Conservation (phyloP, 306 rosid species). For the Ormosia semicastrata region DNA sequence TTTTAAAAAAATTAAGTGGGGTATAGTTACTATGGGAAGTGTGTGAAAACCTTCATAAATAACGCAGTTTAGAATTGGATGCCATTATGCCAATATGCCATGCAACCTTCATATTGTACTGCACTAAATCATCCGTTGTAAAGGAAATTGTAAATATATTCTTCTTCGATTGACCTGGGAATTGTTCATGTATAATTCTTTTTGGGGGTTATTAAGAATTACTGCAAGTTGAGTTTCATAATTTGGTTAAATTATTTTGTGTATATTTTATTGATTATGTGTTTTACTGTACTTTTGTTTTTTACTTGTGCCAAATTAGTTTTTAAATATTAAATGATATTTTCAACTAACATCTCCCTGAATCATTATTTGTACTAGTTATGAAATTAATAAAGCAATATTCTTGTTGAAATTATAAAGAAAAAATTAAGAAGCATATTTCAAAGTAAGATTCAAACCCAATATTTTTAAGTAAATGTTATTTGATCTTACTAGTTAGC, state of each 20-base stretch:
- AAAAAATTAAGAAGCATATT: no score
- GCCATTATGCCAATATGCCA: neutral
- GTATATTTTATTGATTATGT: neutral
- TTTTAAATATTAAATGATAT: neutral
- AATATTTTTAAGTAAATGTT: no score
- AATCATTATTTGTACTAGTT: no score
- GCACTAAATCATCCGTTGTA: constrained; percentile 8
- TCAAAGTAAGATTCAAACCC: no score
- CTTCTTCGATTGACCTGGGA: constrained; percentile 21
- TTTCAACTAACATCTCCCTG: neutral
- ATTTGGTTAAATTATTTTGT: neutral
- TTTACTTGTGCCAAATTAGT: neutral
- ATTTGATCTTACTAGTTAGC: no score
- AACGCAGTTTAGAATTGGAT: neutral
- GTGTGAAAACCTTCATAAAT: constrained; percentile 10
- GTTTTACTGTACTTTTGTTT: neutral
- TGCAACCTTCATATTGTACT: neutral
- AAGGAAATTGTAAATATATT: constrained; percentile 34
- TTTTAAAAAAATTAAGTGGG: neutral
- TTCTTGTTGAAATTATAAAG: no score
- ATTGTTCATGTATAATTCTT: neutral
- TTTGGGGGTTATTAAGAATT: neutral
- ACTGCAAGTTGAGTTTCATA: neutral
- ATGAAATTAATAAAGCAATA: no score
- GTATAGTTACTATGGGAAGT: neutral